Evolutionary conservation across 257 asterid species (phyloP).

Genomic region (Paraleonurus japonicus): DNA sequence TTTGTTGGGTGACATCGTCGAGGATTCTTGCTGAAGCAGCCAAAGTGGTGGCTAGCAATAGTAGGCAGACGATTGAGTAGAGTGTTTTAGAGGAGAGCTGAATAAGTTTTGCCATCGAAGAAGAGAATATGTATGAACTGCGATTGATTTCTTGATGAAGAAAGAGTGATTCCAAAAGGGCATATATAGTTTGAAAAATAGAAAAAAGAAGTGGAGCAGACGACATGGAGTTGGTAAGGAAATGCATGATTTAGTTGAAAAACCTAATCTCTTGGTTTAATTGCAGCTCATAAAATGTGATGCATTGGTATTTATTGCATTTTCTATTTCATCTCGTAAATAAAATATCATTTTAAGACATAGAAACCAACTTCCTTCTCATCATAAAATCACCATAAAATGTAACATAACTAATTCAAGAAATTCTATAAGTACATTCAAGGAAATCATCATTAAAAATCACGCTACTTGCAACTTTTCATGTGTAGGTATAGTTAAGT

Average conservation of each 20-base stretch:
- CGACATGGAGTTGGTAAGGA: slow-evolving; percentile 46
- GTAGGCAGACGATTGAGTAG: slow-evolving; percentile 31
- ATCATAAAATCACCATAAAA: background rate
- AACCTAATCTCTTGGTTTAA: background rate
- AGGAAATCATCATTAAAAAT: background rate
- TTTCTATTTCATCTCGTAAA: background rate
- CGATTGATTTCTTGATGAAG: slow-evolving; percentile 34
- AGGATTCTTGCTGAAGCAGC: slow-evolving; percentile 50
- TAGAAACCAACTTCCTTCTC: background rate
- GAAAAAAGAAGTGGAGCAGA: slow-evolving; percentile 44
- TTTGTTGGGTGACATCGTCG: slow-evolving; percentile 32
- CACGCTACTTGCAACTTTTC: background rate
- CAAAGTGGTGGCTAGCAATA: slow-evolving; percentile 41
- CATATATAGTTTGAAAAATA: slow-evolving; percentile 31
- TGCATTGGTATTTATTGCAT: background rate
- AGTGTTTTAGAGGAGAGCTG: slow-evolving; percentile 22
- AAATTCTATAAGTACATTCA: background rate
- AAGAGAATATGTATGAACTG: slow-evolving; percentile 2
- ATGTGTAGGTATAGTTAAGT: background rate
- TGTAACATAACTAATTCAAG: background rate
- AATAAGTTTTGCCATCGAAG: slow-evolving; percentile 45
- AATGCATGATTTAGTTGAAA: slow-evolving; percentile 26
- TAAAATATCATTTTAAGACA: background rate
- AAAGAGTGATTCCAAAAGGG: slow-evolving; percentile 20
- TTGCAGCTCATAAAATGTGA: background rate